A percentile compares a stretch with the other conserved stretches of the same genome.
phyloP scores from a whole-genome alignment of 768 basidiomycete genomes.

The Mrakia gelida region DNA sequence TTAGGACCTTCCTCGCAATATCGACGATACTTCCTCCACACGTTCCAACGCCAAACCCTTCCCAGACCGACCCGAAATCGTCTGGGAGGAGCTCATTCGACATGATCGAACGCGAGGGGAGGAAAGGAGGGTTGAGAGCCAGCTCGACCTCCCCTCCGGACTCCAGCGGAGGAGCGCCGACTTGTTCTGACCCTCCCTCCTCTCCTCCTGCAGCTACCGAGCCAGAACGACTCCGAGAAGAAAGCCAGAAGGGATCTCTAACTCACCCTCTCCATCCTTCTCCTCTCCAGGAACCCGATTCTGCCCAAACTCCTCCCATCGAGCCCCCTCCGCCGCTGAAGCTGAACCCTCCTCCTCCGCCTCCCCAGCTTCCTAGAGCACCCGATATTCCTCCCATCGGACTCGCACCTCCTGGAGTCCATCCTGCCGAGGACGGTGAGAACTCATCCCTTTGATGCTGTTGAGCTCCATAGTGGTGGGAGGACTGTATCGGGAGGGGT shows the following conservation, averaged over 20 bases:
- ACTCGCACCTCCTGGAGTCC: too few species aligned
- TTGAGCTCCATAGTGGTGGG: too few species aligned
- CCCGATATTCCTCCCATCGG: not conserved
- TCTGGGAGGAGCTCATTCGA: not conserved
- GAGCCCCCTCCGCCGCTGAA: not conserved
- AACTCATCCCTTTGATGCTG: too few species aligned
- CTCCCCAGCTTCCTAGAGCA: not conserved
- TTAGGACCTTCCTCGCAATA: not conserved
- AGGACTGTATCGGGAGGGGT: too few species aligned
- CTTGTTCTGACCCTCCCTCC: not conserved
- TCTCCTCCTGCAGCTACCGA: not conserved
- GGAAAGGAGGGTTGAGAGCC: not conserved
- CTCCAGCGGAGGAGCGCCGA: not conserved
- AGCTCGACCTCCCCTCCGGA: too few species aligned
- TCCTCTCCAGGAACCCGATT: conserved; percentile 29
- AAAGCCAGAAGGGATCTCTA: not conserved
- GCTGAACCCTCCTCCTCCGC: conserved; percentile 3
- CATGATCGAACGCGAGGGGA: not conserved
- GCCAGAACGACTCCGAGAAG: not conserved
- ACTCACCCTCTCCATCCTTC: conserved; percentile 34
- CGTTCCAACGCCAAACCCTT: not conserved
- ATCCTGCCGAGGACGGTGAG: too few species aligned
- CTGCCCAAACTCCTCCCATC: conserved; percentile 20
- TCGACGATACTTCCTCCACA: too few species aligned
- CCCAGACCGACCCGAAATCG: not conserved